Percentiles rank a stretch among this genome's conserved stretches.
phyloP scores from a whole-genome alignment of 495 filamentous ascomycete genomes.

The Aspergillus indologenus region DNA sequence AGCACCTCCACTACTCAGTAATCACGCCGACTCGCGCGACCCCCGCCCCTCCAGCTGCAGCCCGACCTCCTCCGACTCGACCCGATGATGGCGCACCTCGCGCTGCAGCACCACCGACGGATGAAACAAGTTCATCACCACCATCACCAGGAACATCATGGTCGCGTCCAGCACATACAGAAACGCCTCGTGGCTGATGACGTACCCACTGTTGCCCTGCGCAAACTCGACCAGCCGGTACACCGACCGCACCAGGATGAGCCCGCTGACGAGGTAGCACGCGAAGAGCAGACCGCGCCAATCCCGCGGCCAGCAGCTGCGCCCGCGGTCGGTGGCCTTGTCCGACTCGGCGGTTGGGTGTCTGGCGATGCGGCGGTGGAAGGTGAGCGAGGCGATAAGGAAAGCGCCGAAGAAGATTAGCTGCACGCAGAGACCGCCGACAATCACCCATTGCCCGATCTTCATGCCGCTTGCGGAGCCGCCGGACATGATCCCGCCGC shows the following conservation, averaged over 20 bases:
- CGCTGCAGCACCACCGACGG: too few species aligned
- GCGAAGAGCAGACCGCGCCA: too few species aligned
- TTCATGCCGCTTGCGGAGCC: background rate
- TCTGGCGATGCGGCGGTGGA: conserved; percentile 34
- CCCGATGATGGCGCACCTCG: too few species aligned
- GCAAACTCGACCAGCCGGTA: conserved; percentile 63
- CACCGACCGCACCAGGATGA: conserved; percentile 61
- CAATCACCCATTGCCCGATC: conserved; percentile 28
- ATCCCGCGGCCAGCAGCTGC: conserved; percentile 46
- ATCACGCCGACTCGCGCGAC: too few species aligned
- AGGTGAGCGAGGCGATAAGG: conserved; percentile 34
- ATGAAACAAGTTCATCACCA: background rate
- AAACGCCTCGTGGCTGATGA: conserved; percentile 54
- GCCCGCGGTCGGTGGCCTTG: conserved; percentile 31
- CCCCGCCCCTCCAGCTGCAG: too few species aligned
- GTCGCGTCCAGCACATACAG: conserved; percentile 62
- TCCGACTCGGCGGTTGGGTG: conserved; percentile 8
- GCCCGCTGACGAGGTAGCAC: conserved; percentile 49
- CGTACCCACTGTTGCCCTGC: conserved; percentile 50
- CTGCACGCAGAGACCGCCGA: conserved; percentile 42
- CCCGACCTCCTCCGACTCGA: too few species aligned
- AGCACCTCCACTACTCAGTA: too few species aligned
- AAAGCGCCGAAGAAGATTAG: conserved; percentile 48
- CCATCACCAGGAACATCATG: conserved; percentile 46
- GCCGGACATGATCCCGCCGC: background rate